Base-by-base conservation (phyloP, 169 alveolate species). In the Plasmodium vivax region DNA sequence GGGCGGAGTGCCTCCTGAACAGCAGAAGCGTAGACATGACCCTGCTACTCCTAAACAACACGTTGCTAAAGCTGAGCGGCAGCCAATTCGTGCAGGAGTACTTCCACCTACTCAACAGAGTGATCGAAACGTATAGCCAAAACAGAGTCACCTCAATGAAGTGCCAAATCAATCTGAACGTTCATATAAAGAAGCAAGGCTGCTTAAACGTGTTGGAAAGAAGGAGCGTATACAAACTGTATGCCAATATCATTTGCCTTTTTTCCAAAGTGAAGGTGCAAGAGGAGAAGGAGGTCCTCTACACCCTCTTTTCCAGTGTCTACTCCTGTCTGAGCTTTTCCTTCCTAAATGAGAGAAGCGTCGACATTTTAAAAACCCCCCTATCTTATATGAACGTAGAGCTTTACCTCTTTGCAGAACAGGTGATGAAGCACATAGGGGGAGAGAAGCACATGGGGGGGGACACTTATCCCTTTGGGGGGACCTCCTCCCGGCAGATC, bases 341-440 rank as follows among this genome's bases (percentile, higher is more conserved):
- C 23, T 92, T 43, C 54, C 72, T 82, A 16, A 83, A 47, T 51
- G 77, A 92, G 54, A 73, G 47, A 1, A 72, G 92, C 3, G 6
- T 23, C 7, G 92, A 71, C 27, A 92, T 92, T 92, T 72, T 92
- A 19, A 92, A 81, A 45, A 73, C 82, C 0, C 95, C 95, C 0
- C 43, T 92, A 27, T 81, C 92, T 0, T 92, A 92, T 79, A 92
- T 92, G 95, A 82, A 72, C 56, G 85, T 92, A 43, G 95, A 92
- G 79, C 79, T 92, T 54, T 82, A 92, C 77, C 32, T 90, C 32
- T 90, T 90, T 90, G 71, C 82, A 80, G 94, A 90, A 58, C 41
- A 79, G 30, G 68, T 90, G 51, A 79, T 90, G 75, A 92, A 81
- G 19, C 68, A 82, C 82, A 51, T 51, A 23, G 62, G 62, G 62